Evolutionary conservation across 1,284 basidiomycete species (phyloP), one percentile per base, ranked within the genome.

Genomic region (Ustilago vetiveriae): DNA sequence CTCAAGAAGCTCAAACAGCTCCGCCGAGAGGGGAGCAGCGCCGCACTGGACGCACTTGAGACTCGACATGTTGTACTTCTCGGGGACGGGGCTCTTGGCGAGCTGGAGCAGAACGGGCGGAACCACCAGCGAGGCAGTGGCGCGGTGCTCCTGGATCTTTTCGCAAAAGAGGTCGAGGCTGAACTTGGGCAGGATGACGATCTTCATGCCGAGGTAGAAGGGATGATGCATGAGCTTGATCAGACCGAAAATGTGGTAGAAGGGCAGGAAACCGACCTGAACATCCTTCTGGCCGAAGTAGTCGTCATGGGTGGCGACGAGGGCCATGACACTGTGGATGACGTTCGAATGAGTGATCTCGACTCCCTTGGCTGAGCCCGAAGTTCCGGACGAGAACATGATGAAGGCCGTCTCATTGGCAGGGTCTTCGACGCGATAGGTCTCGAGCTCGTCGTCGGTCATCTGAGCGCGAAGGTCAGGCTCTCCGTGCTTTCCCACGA

Each of bases 31-130:
- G 0, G 92, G 92, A 4, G 94, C 94, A 0, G 92, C 94, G 10
- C 91, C 92, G 4, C 88, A 90, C 69, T 88, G 85, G 40, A 93
- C 74, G 4, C 86, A 82, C 22, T 84, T 82, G 13, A 95, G 79
- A 2, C 86, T 86, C 3, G 85, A 86, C 49, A 94, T 65, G 75
- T 93, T 86, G 80, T 90, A 90, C 79, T 90, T 86, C 41, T 87
- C 85, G 1, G 90, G 85, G 8, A 87, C 88, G 85, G 90, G 88
- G 80, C 89, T 87, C 88, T 91, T 87, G 1, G 88, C 84, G 23
- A 93, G 84, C 2, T 88, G 85, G 5, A 95, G 87, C 5, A 93
- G 84, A 33, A 96, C 88, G 0, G 93, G 93, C 0, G 93, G 93
- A 0, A 94, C 93, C 42, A 94, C 85, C 7, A 92, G 83, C 0